Base-by-base conservation (phyloP, 1,284 basidiomycete species). In the Athelia psychrophila region DNA sequence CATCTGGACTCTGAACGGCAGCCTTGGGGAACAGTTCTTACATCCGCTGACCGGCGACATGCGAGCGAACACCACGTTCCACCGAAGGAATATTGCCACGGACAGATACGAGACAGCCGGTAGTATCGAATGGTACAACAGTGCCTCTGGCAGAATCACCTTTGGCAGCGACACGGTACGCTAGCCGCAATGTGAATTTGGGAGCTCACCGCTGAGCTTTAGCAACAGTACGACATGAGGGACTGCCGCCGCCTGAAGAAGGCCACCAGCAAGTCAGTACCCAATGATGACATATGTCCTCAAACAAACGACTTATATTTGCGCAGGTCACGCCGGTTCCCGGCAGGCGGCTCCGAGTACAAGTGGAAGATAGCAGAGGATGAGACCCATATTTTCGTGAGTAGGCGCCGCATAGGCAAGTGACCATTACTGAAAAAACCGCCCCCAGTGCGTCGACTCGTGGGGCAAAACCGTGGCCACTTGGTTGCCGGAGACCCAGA, bases 301-400 rank as follows among this genome's bases (percentile, higher is more conserved):
- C 18, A 13, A 6, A 33, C 30, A 23, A 44, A 9, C 8, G n/a
- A n/a, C 56, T 59, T 22, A 58, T 22, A 35, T 25, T 22, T 33
- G 32, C 24, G 30, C 48, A 80, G 79, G 53, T 82, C 81, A 18
- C 75, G 82, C 50, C 69, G 81, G 27, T 84, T 83, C 68, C 80
- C 76, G 58, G 77, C 67, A 35, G 66, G 64, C 20, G 73, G 73
- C 27, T 61, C 68, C 23, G 77, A 81, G 57, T 83, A 83, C 66
- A 83, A 82, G 59, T 83, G 82, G 82, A 83, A 80, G 63, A 65
- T 75, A 44, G 64, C 64, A 50, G 74, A 77, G 42, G 74, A 77
- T 51, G 70, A 69, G 42, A 59, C 47, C 30, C 76, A 79, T 61
- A 66, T 83, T 48, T 67, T 74, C 52, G 81, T 84, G 59, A 59